Evolutionary conservation across 345 rosid species (phyloP).

Genomic region (Lepidium didymum): DNA sequence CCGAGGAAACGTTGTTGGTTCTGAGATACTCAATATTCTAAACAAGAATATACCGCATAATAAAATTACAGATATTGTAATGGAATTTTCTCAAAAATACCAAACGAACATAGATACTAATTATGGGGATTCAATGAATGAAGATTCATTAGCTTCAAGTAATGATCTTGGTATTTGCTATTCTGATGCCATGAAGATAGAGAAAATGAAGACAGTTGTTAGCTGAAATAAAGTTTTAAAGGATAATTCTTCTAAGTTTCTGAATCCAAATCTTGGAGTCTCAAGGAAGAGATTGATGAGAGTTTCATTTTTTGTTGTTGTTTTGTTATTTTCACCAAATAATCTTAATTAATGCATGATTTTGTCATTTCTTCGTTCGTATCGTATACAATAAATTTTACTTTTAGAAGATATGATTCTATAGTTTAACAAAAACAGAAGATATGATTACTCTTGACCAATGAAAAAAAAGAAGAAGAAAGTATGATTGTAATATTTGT

Average conservation of each 20-base stretch:
- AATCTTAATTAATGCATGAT: too few relatives aligned
- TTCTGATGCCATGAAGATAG: not conserved
- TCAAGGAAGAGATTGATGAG: not conserved
- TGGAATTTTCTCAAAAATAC: not conserved
- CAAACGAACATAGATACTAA: not conserved
- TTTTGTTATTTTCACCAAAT: too few relatives aligned
- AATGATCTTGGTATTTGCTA: not conserved
- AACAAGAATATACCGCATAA: not conserved
- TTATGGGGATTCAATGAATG: not conserved
- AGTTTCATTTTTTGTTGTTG: too few relatives aligned
- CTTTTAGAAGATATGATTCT: too few relatives aligned
- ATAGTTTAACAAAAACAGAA: too few relatives aligned
- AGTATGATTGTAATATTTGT: too few relatives aligned
- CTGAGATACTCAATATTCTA: conserved; percentile 13
- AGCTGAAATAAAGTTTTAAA: not conserved
- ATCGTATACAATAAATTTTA: too few relatives aligned
- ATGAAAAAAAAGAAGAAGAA: too few relatives aligned
- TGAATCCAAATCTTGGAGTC: not conserved
- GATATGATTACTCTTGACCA: too few relatives aligned
- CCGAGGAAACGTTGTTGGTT: conserved; percentile 16
- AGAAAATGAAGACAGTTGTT: not conserved
- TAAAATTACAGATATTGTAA: not conserved
- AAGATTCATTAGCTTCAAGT: not conserved
- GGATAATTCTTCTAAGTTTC: not conserved
- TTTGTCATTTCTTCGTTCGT: not conserved